Conservation (phyloP, 2,329 filamentous ascomycete genomes). For the Xylariaceae sp. region DNA sequence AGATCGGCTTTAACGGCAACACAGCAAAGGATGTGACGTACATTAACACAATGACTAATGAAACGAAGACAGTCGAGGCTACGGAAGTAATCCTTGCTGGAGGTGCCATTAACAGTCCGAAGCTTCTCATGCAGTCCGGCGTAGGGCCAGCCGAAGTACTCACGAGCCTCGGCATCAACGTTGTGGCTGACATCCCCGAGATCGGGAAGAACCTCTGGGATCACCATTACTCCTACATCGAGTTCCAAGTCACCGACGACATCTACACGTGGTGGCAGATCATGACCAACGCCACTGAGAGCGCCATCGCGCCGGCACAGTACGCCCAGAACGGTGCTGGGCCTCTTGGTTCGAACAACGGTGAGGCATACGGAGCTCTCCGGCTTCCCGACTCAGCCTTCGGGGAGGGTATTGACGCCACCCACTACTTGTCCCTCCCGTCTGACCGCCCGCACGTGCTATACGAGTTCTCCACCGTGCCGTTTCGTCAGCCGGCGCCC, state of each 20-base stretch:
- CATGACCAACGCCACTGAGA: slow-evolving; percentile 3
- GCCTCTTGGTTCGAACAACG: slow-evolving; percentile 9
- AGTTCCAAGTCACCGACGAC: slow-evolving; percentile 21
- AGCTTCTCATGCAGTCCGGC: slow-evolving; percentile 40
- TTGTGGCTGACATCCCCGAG: slow-evolving; percentile 34
- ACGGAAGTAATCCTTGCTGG: slow-evolving; percentile 39
- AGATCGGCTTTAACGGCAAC: slow-evolving; percentile 42
- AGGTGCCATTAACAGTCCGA: slow-evolving; percentile 38
- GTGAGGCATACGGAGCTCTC: slow-evolving; percentile 15
- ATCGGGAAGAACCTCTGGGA: slow-evolving; percentile 36
- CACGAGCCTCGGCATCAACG: slow-evolving; percentile 36
- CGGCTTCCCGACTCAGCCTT: slow-evolving; percentile 27
- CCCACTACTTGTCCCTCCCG: slow-evolving; percentile 22
- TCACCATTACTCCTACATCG: slow-evolving; percentile 26
- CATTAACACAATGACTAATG: slow-evolving; percentile 33
- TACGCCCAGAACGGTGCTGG: slow-evolving; percentile 24
- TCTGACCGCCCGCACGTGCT: slow-evolving; percentile 27
- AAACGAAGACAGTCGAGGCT: slow-evolving; percentile 39
- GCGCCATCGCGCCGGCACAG: slow-evolving; percentile 18
- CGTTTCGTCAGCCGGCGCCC: slow-evolving; percentile 53
- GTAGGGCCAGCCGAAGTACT: slow-evolving; percentile 36
- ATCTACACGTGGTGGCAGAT: slow-evolving; percentile 18
- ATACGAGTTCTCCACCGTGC: slow-evolving; percentile 19
- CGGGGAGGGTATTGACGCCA: slow-evolving; percentile 16
- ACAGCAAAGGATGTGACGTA: slow-evolving; percentile 45